Evolutionary conservation across 805 yeast species (phyloP).

Genomic region (Saturnispora ahearnii): DNA sequence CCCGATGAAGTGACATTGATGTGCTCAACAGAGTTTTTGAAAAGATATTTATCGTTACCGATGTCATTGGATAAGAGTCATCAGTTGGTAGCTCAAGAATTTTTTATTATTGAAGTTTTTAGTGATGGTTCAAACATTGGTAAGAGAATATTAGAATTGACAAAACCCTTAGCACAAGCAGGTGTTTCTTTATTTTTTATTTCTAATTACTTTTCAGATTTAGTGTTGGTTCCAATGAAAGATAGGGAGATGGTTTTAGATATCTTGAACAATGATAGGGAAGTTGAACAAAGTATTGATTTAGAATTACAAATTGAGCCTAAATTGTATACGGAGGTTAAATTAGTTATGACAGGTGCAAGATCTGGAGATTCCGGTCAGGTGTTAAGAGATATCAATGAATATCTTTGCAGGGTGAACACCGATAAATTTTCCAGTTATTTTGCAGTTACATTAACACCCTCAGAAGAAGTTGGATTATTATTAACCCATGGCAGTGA

Average conservation of each 20-base stretch:
- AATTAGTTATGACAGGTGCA: slow-evolving; percentile 50
- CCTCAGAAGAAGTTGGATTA: slow-evolving; percentile 41
- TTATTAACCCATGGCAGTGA: slow-evolving; percentile 35
- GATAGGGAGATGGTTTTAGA: slow-evolving; percentile 36
- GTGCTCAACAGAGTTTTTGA: slow-evolving; percentile 35
- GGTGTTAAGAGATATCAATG: slow-evolving; percentile 36
- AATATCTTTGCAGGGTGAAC: slow-evolving; percentile 22
- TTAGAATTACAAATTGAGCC: slow-evolving; percentile 29
- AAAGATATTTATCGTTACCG: slow-evolving; percentile 32
- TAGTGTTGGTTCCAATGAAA: slow-evolving; percentile 46
- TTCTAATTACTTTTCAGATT: slow-evolving; percentile 55
- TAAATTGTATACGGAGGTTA: slow-evolving; percentile 30
- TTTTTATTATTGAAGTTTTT: slow-evolving; percentile 48
- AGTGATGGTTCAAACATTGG: slow-evolving; percentile 50
- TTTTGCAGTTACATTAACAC: slow-evolving; percentile 46
- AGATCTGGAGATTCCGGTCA: slow-evolving; percentile 38
- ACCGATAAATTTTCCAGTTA: slow-evolving; percentile 28
- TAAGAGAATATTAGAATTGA: slow-evolving; percentile 44
- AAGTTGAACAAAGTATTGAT: background rate
- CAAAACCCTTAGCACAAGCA: slow-evolving; percentile 49
- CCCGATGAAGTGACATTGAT: slow-evolving; percentile 57
- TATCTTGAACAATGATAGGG: slow-evolving; percentile 24
- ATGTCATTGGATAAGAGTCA: slow-evolving; percentile 31
- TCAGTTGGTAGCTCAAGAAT: slow-evolving; percentile 35
- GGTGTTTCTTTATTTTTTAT: slow-evolving; percentile 52